Conservation (phyloP, 2,329 filamentous ascomycete genomes). For the Pezicula radicicola region DNA sequence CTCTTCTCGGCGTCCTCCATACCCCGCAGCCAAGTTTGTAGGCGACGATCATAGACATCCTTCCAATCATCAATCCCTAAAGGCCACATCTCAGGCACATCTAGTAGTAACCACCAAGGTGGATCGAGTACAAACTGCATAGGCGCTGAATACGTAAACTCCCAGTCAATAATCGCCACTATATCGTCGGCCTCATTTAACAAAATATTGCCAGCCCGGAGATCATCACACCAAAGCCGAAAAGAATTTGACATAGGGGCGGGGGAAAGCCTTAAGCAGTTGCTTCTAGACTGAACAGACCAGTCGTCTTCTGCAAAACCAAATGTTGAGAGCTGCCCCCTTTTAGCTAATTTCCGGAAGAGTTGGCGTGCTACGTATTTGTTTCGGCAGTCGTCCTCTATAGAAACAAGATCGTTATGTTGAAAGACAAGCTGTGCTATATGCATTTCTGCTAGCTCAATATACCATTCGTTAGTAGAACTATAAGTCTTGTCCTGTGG, state of each 20-base stretch:
- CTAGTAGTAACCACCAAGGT: slow-evolving; percentile 37
- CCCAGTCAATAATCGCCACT: slow-evolving; percentile 37
- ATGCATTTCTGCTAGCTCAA: slow-evolving; percentile 25
- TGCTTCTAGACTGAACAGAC: slow-evolving; percentile 22
- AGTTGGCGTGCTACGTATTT: slow-evolving; percentile 41
- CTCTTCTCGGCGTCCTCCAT: slow-evolving; percentile 30
- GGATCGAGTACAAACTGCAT: slow-evolving; percentile 31
- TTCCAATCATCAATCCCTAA: slow-evolving; percentile 29
- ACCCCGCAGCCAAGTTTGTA: slow-evolving; percentile 30
- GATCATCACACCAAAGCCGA: slow-evolving; percentile 32
- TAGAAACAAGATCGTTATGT: slow-evolving; percentile 34
- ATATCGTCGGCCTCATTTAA: slow-evolving; percentile 25
- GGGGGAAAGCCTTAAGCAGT: slow-evolving; percentile 8
- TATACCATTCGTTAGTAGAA: slow-evolving; percentile 11
- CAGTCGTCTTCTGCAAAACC: slow-evolving; percentile 19
- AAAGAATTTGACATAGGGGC: slow-evolving; percentile 13
- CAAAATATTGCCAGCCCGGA: slow-evolving; percentile 31
- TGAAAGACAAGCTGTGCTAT: slow-evolving; percentile 38
- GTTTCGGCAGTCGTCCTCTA: slow-evolving; percentile 36
- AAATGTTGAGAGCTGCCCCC: neutral
- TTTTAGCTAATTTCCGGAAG: slow-evolving; percentile 25
- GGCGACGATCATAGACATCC: slow-evolving; percentile 27
- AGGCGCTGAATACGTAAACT: slow-evolving; percentile 34
- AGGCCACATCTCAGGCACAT: slow-evolving; percentile 30
- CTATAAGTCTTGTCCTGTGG: slow-evolving; percentile 5